Evolutionary conservation across 179 eudicot genomes (phyloP).

Genomic region (Drosera spatulata): DNA sequence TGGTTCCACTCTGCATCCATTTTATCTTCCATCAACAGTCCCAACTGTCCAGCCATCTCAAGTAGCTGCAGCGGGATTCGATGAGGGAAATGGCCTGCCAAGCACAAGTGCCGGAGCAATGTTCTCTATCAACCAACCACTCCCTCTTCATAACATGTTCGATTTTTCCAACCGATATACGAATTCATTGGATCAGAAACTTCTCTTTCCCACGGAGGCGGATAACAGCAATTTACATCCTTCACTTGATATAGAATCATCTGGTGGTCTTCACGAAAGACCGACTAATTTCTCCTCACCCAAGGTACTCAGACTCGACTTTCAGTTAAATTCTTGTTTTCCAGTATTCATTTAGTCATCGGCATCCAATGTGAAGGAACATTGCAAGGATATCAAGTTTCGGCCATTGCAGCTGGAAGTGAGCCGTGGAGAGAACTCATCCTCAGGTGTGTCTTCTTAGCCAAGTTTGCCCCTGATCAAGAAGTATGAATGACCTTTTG

Average conservation of each 20-base stretch:
- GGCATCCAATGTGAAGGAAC: constrained; percentile 24
- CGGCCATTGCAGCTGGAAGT: constrained; percentile 45
- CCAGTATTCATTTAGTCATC: not conserved
- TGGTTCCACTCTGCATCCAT: constrained; percentile 54
- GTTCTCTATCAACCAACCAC: constrained; percentile 27
- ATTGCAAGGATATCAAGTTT: constrained; percentile 31
- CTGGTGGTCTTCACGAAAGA: constrained; percentile 28
- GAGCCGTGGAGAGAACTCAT: constrained; percentile 49
- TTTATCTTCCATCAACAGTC: constrained; percentile 27
- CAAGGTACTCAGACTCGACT: constrained; percentile 26
- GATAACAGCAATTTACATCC: constrained; percentile 25
- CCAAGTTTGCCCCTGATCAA: not conserved
- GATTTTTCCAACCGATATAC: constrained; percentile 23
- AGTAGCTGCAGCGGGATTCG: constrained; percentile 17
- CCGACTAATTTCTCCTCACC: constrained; percentile 31
- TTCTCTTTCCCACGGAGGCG: constrained; percentile 12
- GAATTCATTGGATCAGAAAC: constrained; percentile 21
- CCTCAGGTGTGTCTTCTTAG: constrained; percentile 59
- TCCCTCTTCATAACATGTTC: constrained; percentile 22
- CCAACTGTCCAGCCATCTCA: constrained; percentile 21
- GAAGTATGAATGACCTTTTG: not conserved
- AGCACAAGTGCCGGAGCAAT: constrained; percentile 23
- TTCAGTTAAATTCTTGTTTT: not conserved
- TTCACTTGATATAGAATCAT: constrained; percentile 23
- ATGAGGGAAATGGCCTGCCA: constrained; percentile 25